A percentile compares a stretch with the other conserved stretches of the same genome.
These are phyloP conservation scores for Boletellus sp. DNA, from an alignment of 768 basidiomycete species.

Conservation along the genomic window DNA sequence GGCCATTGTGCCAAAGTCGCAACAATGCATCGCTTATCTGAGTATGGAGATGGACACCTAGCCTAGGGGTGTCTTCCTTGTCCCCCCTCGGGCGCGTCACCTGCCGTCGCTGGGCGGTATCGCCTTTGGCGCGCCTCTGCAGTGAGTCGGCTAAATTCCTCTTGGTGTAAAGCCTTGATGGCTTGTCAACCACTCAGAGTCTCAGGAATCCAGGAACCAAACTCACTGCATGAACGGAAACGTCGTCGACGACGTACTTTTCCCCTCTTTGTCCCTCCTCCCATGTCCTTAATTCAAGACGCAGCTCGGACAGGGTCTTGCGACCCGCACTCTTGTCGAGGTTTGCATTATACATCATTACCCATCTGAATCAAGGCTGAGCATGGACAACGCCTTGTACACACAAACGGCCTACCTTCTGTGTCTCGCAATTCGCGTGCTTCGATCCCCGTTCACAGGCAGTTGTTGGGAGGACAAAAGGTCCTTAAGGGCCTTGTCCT, in stretches of 20 bases:
- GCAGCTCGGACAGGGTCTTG: constrained; percentile 45
- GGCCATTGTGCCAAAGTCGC: background rate
- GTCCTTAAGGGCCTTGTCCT: constrained; percentile 56
- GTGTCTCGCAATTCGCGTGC: constrained; percentile 53
- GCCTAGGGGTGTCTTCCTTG: constrained; percentile 29
- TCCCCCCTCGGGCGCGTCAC: constrained; percentile 6
- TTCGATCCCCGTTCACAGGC: constrained; percentile 49
- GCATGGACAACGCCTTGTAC: background rate
- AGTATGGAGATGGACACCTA: background rate
- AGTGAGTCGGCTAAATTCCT: constrained; percentile 34
- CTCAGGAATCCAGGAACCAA: background rate
- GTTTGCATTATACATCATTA: constrained; percentile 68
- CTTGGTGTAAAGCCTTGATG: constrained; percentile 21
- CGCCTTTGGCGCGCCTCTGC: constrained; percentile 35
- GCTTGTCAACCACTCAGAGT: background rate
- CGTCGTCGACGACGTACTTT: constrained; percentile 35
- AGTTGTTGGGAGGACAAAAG: constrained; percentile 51
- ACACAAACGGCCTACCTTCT: constrained; percentile 40
- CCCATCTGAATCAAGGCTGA: constrained; percentile 48
- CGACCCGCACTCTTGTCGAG: constrained; percentile 54
- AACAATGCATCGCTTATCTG: background rate
- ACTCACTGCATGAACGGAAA: constrained; percentile 39
- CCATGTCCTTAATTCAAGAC: constrained; percentile 53
- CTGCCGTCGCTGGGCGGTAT: constrained; percentile 19
- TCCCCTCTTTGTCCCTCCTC: constrained; percentile 46